Base-by-base conservation (phyloP, 208 protist genomes). In the Leishmania turanica region DNA sequence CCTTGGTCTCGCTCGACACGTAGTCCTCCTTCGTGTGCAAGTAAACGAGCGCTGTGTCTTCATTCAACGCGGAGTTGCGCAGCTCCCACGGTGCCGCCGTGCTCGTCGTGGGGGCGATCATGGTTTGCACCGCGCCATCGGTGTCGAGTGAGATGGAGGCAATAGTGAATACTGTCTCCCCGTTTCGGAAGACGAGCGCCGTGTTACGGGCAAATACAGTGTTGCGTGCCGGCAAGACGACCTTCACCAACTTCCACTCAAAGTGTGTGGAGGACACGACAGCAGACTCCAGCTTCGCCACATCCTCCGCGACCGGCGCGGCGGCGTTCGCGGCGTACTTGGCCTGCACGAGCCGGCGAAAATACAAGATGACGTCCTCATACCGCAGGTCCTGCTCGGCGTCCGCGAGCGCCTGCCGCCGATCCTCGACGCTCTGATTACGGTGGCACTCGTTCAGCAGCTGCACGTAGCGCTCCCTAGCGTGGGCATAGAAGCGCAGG, bases 391-490 rank as follows among this genome's bases (percentile, higher is more conserved):
- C 91, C 49, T 90, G 82, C 83, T 97, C 94, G 0, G 84, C 81
- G 60, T 94, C 94, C 24, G 89, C 92, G 1, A 97, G 81, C 62
- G 88, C 83, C 1, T 90, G 86, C 3, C 78, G 81, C 21, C 83
- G 84, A 62, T 87, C 83, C n/a, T 76, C 77, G 24, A 96, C 77
- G 73, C 81, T 83, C 45, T 89, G 75, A 19, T 76, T 69, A 51
- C 88, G 86, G 83, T 95, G 91, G 75, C 91, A 94, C 47, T 88
- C 85, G 77, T 96, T 87, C 31, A 97, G 82, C 1, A 97, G 87
- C 54, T 81, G 79, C 75, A 97, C 42, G 88, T 97, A 97, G 45
- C 86, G 88, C 27, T 81, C 75, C 9, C 94, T 90, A 1, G 92
- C 87, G 42, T 90, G 74, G 0, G 87, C 76, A 68, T 89, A 97